Evolutionary conservation across 176 grass and related monocot species (phyloP).

Genomic region (Oryza meridionalis): DNA sequence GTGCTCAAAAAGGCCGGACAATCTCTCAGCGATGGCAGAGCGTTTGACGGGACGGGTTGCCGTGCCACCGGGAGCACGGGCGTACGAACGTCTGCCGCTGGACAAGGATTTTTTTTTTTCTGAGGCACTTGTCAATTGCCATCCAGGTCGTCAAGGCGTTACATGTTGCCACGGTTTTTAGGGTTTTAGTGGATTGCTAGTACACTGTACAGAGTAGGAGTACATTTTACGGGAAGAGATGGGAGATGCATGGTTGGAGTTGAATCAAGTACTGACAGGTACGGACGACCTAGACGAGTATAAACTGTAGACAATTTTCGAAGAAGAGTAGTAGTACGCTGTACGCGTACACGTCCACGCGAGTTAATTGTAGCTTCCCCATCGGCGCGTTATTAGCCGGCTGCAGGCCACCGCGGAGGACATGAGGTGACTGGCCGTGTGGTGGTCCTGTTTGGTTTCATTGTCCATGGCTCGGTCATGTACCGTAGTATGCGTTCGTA

Average conservation of each 20-base stretch:
- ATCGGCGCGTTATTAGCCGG: background rate
- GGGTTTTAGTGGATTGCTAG: background rate
- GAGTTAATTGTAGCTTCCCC: background rate
- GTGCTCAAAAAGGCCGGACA: background rate
- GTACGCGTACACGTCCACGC: background rate
- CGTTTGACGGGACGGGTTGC: background rate
- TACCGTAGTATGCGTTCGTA: too few species aligned
- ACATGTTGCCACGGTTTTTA: background rate
- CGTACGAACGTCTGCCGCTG: background rate
- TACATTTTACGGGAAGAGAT: too few species aligned
- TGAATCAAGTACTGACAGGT: too few species aligned
- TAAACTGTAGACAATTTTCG: background rate
- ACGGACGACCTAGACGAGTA: too few species aligned
- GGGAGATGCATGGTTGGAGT: too few species aligned
- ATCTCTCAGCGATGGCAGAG: background rate
- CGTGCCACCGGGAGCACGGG: background rate
- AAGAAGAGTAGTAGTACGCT: background rate
- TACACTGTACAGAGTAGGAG: too few species aligned
- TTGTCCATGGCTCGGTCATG: background rate
- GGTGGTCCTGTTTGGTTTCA: background rate
- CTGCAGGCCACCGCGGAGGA: too few species aligned
- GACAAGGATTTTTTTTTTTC: background rate
- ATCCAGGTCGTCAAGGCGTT: background rate
- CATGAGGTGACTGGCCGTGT: too few species aligned
- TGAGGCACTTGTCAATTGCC: background rate